These are phyloP conservation scores for Xylaria intraflava DNA, from an alignment of 495 filamentous ascomycete genomes.

Conservation along the genomic window DNA sequence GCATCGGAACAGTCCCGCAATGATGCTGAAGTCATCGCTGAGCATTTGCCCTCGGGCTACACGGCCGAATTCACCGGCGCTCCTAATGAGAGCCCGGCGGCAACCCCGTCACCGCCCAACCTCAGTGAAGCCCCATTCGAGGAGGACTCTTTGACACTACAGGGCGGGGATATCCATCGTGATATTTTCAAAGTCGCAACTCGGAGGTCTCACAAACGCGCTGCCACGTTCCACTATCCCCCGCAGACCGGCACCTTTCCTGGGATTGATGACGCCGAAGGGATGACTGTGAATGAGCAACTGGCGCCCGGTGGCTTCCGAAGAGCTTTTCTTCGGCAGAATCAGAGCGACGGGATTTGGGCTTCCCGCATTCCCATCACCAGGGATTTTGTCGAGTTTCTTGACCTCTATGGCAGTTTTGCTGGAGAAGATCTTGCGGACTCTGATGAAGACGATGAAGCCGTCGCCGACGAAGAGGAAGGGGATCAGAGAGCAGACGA, in stretches of 20 bases:
- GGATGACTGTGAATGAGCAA: constrained; percentile 44
- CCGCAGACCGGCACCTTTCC: constrained; percentile 14
- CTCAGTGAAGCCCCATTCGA: constrained; percentile 25
- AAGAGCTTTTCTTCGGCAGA: constrained; percentile 50
- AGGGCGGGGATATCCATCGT: constrained; percentile 62
- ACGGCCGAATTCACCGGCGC: constrained; percentile 35
- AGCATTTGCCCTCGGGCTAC: constrained; percentile 41
- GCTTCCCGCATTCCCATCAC: constrained; percentile 46
- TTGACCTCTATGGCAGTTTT: constrained; percentile 64
- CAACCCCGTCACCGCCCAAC: constrained; percentile 29
- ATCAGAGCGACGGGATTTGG: constrained; percentile 32
- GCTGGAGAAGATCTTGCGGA: constrained; percentile 66
- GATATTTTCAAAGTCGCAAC: constrained; percentile 59
- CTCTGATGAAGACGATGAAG: constrained; percentile 58
- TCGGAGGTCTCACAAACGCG: constrained; percentile 44
- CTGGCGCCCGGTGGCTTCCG: constrained; percentile 56
- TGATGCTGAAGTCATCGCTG: constrained; percentile 35
- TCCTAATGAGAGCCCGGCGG: constrained; percentile 16
- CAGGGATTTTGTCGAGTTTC: constrained; percentile 60
- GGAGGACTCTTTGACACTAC: constrained; percentile 53
- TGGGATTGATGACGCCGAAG: constrained; percentile 18
- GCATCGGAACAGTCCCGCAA: constrained; percentile 16
- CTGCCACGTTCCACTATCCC: constrained; percentile 52
- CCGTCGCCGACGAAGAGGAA: constrained; percentile 37
- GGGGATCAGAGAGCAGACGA: constrained; percentile 31